Conservation (phyloP, 306 rosid genomes). For the Comarum palustre region DNA sequence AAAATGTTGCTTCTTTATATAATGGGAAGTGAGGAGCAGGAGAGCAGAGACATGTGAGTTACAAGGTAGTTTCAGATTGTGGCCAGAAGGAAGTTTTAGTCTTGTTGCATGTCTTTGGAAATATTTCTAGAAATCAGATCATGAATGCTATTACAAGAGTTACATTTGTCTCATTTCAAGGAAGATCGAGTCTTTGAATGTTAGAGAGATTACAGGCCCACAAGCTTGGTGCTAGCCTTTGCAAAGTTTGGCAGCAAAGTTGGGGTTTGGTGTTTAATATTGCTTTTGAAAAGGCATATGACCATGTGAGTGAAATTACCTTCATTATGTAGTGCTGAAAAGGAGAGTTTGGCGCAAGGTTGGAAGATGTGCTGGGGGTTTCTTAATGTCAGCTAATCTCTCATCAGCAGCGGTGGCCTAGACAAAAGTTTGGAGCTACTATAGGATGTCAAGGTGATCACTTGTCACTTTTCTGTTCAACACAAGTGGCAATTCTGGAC, state of each 20-base stretch:
- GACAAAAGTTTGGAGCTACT: neutral
- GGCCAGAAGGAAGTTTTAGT: neutral
- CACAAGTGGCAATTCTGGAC: neutral
- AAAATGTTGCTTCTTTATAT: neutral
- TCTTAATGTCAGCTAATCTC: neutral
- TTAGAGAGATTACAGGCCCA: neutral
- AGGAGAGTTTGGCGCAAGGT: neutral
- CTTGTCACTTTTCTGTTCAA: neutral
- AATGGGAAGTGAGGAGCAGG: neutral
- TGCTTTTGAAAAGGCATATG: neutral
- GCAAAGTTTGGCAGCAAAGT: neutral
- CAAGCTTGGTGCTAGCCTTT: neutral
- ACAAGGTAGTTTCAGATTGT: neutral
- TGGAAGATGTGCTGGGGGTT: neutral
- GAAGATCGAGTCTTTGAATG: neutral
- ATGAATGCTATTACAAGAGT: neutral
- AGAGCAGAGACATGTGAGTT: neutral
- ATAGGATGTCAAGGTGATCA: neutral
- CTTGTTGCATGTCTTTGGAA: neutral
- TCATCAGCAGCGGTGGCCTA: neutral
- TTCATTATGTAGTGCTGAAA: neutral
- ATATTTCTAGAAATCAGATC: neutral
- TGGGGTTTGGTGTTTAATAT: neutral
- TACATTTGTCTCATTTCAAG: neutral
- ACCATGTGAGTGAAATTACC: neutral